Base-by-base conservation (phyloP, 768 basidiomycete species). In the Calocera cornea region DNA sequence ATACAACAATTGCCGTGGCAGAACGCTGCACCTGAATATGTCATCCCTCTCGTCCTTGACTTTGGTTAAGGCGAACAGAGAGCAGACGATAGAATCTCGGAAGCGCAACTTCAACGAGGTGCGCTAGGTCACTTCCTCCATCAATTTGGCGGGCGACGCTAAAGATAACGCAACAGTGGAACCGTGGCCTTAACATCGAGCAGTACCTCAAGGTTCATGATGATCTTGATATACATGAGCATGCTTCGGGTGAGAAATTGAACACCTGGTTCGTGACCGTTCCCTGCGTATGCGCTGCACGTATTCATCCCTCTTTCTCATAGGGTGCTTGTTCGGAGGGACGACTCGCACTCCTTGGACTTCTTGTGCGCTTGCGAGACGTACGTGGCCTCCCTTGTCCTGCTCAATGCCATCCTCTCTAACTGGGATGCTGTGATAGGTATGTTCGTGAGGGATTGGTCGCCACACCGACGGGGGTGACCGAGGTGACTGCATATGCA, bases 301-400 rank as follows among this genome's bases (percentile, higher is more conserved):
- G 40, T 29, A 67, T 41, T 64, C 49, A 64, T 19, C 34, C 31
- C 33, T 65, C 10, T 50, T 33, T 34, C 44, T 34, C 47, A 36
- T 66, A 87, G 86, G 86, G 82, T 87, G 8, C 76, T 88, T 16
- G 84, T 82, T 34, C 82, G 82, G 1, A 77, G 84, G 60, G 76
- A 78, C 63, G 74, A 83, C 66, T 82, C 84, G 0, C 74, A 75
- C 2, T 80, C 83, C 1, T 69, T 86, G 2, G 79, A 84, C 64
- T 87, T 86, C 71, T 73, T 83, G 71, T 86, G 81, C 71, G 80
- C 85, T 22, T 86, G 85, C 71, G 82, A 85, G 77, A 86, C 84
- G 87, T 87, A 71, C 72, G 80, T 77, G 2, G 19, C 16, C 5
- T 19, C 44, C 44, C 44, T 47, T 19, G 8, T 19, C 44, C 5